Evolutionary conservation across 2,329 filamentous ascomycete genomes (phyloP), one percentile per base, ranked within the genome.

Genomic region (Saccharata proteae): DNA sequence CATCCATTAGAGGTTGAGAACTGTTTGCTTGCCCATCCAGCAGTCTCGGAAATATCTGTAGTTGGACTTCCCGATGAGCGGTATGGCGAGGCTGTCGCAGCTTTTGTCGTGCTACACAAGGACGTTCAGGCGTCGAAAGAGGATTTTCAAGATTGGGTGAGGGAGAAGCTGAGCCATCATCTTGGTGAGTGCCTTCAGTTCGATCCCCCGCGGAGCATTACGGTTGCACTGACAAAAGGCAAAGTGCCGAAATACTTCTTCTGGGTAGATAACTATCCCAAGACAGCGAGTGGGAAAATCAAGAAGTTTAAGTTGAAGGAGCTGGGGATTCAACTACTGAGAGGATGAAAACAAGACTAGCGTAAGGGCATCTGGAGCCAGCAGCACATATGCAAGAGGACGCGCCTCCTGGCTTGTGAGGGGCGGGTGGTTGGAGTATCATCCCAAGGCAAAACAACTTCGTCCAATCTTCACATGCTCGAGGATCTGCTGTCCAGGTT

Each of bases 241-340:
- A 27, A 33, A 69, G 82, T 82, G 31, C 88, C 88, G 0, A 90
- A 81, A 56, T 74, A 88, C 50, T 70, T 96, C n/a, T 93, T 93
- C 51, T 93, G 81, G 70, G 65, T 81, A 0, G 67, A 77, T 1
- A 5, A 9, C 3, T 25, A 34, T 18, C 88, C 88, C 13, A 94
- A 93, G 69, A 98, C 90, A 20, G 81, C 85, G 5, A 93, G 84
- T 52, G 88, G 88, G 15, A 98, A 98, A 71, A 86, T 96, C 34
- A 84, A 93, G 61, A 94, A 96, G 61, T 94, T 80, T 52, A 88
- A 79, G 61, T 54, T 96, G 46, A 71, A 73, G 47, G 79, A 85
- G 11, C 61, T 68, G 46, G 86, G 73, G 0, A 48, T 69, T 22
- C 44, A 59, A 41, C 40, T 70, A 32, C 39, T 74, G 27, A 54